Evolutionary conservation across 139 green algal genomes (phyloP).

Genomic region (Coccomyxa sp.): DNA sequence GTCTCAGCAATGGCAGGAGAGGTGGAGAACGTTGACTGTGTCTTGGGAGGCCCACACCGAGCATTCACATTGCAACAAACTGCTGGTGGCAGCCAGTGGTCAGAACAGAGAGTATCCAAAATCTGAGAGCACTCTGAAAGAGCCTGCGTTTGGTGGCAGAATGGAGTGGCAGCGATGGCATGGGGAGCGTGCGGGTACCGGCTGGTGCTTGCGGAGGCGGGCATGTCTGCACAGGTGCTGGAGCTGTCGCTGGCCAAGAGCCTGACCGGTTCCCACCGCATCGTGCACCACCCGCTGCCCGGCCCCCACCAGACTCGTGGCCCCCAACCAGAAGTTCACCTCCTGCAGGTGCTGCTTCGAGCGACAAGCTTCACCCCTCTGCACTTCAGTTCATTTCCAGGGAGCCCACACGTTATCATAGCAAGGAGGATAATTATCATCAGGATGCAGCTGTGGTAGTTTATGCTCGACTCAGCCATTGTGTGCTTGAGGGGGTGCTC

Average conservation of each 20-base stretch:
- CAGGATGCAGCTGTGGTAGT: background rate
- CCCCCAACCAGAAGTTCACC: slow-evolving; percentile 40
- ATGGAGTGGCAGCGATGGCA: slow-evolving; percentile 40
- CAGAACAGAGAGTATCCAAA: too few relatives aligned
- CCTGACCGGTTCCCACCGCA: slow-evolving; percentile 26
- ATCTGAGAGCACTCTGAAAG: too few relatives aligned
- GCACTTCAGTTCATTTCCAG: background rate
- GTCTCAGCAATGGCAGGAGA: too few relatives aligned
- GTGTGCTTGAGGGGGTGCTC: too few relatives aligned
- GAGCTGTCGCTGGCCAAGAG: slow-evolving; percentile 62
- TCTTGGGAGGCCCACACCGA: too few relatives aligned
- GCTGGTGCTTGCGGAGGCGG: slow-evolving; percentile 46
- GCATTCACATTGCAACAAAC: too few relatives aligned
- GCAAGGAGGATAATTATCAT: too few relatives aligned
- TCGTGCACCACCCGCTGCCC: slow-evolving; percentile 13
- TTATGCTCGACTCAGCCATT: background rate
- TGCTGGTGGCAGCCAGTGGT: too few relatives aligned
- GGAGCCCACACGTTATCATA: too few relatives aligned
- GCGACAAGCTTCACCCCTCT: too few relatives aligned
- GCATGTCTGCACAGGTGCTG: slow-evolving; percentile 22
- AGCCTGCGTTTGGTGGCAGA: slow-evolving; percentile 17
- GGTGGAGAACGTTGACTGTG: too few relatives aligned
- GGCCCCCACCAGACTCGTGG: background rate
- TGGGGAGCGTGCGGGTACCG: slow-evolving; percentile 60
- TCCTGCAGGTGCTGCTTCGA: slow-evolving; percentile 54